Conservation (phyloP, 495 filamentous ascomycete genomes). For the Cercophora samala region DNA sequence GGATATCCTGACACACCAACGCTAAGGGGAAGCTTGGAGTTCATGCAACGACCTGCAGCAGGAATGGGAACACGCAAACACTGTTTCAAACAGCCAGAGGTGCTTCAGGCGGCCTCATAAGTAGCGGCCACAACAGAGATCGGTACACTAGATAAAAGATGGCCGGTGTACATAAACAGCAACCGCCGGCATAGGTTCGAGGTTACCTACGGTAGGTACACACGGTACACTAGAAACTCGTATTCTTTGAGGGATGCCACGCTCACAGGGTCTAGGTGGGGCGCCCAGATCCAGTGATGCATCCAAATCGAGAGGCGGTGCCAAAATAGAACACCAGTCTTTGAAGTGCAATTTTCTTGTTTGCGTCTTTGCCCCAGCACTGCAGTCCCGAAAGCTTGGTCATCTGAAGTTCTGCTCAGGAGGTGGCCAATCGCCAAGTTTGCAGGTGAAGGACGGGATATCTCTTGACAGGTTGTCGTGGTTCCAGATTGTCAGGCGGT, state of each 20-base stretch:
- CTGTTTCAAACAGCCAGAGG: not conserved
- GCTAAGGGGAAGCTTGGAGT: not conserved
- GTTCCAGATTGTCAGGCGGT: too few species aligned
- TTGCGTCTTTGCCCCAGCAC: not conserved
- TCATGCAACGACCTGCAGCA: not conserved
- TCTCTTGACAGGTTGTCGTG: not conserved
- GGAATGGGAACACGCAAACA: not conserved
- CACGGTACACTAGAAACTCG: conserved; percentile 7
- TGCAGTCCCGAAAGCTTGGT: not conserved
- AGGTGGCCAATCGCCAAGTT: not conserved
- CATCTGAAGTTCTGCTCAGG: not conserved
- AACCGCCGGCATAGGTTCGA: too few species aligned
- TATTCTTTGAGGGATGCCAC: conserved; percentile 9
- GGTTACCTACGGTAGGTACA: too few species aligned
- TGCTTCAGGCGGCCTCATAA: not conserved
- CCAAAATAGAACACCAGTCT: conserved; percentile 16
- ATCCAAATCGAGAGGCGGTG: conserved; percentile 21
- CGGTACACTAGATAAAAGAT: not conserved
- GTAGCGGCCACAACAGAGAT: not conserved
- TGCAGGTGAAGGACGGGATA: not conserved
- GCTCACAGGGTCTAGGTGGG: conserved; percentile 10
- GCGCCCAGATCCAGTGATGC: conserved; percentile 7
- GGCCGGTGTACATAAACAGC: too few species aligned
- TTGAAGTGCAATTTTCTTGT: not conserved
- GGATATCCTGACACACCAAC: not conserved